Evolutionary conservation across 345 rosid genomes (phyloP).

Genomic region (Nephelium lappaceum): DNA sequence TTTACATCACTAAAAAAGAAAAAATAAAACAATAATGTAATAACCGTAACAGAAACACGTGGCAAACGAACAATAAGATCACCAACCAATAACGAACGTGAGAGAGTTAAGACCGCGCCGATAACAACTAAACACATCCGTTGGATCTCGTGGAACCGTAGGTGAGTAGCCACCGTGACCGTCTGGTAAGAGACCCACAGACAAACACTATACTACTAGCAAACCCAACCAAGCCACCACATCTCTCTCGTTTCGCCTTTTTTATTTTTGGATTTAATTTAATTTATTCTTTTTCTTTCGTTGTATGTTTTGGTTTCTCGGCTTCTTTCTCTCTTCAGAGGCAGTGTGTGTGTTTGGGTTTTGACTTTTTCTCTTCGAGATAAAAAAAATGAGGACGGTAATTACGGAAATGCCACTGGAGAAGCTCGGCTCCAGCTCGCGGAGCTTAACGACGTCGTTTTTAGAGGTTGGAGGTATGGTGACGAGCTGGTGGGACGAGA

Average conservation of each 20-base stretch:
- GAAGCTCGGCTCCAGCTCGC: slow-evolving; percentile 10
- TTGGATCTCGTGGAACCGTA: slow-evolving; percentile 30
- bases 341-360: background rate
- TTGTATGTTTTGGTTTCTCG: slow-evolving; percentile 1
- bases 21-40: too few species aligned
- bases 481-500: slow-evolving; percentile 79
- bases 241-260: background rate
- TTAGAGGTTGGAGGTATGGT: slow-evolving; percentile 21
- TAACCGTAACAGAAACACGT: background rate
- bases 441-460: background rate
- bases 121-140: background rate
- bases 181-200: background rate
- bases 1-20: background rate
- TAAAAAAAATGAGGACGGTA: slow-evolving; percentile 22
- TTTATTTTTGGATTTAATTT: too few species aligned
- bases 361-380: background rate
- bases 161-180: slow-evolving; percentile 18
- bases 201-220: too few species aligned
- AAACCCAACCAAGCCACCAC: background rate
- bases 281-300: background rate
- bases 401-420: slow-evolving; percentile 19
- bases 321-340: background rate
- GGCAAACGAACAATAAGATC: background rate
- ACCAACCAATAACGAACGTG: background rate
- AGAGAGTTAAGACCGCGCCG: background rate